Evolutionary conservation across 208 protist genomes (phyloP).

Genomic region (Lotmaria passim): DNA sequence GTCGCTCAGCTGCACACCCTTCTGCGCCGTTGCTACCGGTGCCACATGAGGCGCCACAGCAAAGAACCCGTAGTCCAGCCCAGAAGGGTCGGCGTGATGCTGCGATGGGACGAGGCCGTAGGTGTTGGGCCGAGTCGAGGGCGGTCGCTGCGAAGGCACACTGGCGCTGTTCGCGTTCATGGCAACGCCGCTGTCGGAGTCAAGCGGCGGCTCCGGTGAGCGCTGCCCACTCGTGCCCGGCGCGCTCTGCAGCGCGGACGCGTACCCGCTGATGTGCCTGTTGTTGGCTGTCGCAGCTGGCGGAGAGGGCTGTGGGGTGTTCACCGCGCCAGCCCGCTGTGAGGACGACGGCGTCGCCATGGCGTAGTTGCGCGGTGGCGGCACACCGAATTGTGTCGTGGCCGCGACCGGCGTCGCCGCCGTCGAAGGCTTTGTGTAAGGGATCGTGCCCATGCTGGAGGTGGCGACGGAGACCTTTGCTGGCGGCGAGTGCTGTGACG

Average conservation of each 20-base stretch:
- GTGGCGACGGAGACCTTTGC: slow-evolving; percentile 2
- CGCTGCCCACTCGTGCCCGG: neutral
- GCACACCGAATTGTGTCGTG: too few relatives aligned
- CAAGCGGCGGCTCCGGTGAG: neutral
- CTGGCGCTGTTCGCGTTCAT: neutral
- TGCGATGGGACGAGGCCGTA: slow-evolving; percentile 44
- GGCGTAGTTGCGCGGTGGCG: neutral
- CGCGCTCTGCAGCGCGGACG: neutral
- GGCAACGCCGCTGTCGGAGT: neutral
- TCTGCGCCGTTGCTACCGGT: slow-evolving; percentile 38
- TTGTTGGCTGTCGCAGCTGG: neutral
- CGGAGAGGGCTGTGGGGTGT: neutral
- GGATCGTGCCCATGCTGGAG: slow-evolving; percentile 18
- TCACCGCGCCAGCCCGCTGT: too few relatives aligned
- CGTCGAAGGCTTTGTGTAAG: neutral
- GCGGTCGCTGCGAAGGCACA: neutral
- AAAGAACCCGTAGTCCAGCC: slow-evolving; percentile 25
- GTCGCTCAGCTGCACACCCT: slow-evolving; percentile 39
- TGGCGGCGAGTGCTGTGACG: neutral
- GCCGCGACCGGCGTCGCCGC: neutral
- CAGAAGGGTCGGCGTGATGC: slow-evolving; percentile 12
- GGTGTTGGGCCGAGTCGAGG: slow-evolving; percentile 29
- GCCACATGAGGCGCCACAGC: slow-evolving; percentile 8
- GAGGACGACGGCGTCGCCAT: slow-evolving; percentile 1
- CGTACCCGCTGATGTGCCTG: neutral